Percentiles rank a stretch among this genome's conserved stretches.
These are phyloP conservation scores for Solanum boliviense DNA, from an alignment of 257 asterid species.

Conservation along the genomic window DNA sequence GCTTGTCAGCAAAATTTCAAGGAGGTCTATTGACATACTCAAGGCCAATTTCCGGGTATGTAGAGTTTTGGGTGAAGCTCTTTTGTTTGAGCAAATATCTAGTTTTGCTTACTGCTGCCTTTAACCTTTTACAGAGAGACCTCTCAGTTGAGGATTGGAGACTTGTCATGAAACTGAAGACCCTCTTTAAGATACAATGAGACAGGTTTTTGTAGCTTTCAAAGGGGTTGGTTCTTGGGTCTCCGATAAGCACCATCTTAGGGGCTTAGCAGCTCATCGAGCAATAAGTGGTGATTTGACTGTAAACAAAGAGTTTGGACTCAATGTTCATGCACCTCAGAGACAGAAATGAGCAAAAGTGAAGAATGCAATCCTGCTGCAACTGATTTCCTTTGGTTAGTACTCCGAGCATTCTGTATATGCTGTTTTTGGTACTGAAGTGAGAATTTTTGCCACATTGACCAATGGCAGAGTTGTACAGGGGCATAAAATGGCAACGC, in stretches of 20 bases:
- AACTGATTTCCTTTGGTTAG: not conserved
- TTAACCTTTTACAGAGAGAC: conserved; percentile 43
- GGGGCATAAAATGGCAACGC: not conserved
- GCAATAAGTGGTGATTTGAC: not conserved
- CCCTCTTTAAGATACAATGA: conserved; percentile 65
- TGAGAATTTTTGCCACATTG: not conserved
- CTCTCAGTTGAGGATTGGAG: conserved; percentile 61
- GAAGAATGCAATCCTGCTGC: not conserved
- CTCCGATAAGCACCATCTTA: not conserved
- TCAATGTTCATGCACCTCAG: not conserved
- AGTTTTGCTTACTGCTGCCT: not conserved
- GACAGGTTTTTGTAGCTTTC: not conserved
- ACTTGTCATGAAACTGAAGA: conserved; percentile 67
- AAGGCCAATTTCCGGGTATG: conserved; percentile 79
- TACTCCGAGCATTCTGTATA: not conserved
- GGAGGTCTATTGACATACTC: conserved; percentile 81
- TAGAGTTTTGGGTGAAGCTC: not conserved
- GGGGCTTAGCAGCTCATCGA: not conserved
- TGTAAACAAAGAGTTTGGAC: not conserved
- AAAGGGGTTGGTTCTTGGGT: not conserved
- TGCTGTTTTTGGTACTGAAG: not conserved
- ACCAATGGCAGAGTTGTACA: not conserved
- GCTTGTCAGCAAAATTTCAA: conserved; percentile 87
- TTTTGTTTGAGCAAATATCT: not conserved
- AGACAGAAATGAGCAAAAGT: not conserved